Percentiles rank a stretch among this genome's conserved stretches.
phyloP scores from a whole-genome alignment of 1,284 basidiomycete genomes.

The Ceratobasidium sp. region DNA sequence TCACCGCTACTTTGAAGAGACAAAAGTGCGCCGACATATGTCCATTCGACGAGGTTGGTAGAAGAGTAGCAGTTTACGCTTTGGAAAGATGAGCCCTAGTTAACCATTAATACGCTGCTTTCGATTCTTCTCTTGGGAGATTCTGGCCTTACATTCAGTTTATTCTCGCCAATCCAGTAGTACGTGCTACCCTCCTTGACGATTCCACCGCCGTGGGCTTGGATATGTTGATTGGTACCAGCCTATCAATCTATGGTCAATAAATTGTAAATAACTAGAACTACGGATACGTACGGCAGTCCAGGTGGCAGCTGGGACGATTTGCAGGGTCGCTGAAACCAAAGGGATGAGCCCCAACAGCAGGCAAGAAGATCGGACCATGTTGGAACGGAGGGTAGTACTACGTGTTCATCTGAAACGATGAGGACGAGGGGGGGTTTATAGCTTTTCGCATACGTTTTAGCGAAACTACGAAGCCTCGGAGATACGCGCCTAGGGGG shows the following conservation, averaged over 20 bases:
- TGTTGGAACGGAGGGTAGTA: neutral
- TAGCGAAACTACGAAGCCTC: neutral
- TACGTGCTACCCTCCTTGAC: conserved; percentile 47
- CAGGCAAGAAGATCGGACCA: conserved; percentile 24
- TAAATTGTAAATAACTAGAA: neutral
- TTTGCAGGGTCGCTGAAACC: conserved; percentile 44
- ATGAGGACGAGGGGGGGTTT: neutral
- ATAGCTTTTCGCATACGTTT: neutral
- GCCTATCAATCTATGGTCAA: conserved; percentile 7
- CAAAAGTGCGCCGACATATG: conserved; percentile 47
- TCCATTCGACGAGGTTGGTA: conserved; percentile 48
- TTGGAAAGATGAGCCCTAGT: conserved; percentile 46
- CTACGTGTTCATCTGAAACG: neutral
- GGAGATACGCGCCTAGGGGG: conserved; percentile 36
- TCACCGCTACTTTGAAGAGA: conserved; percentile 46
- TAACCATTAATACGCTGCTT: neutral
- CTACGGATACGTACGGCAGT: conserved; percentile 27
- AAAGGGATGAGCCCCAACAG: conserved; percentile 10
- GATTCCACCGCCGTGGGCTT: conserved; percentile 49
- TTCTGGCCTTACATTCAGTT: conserved; percentile 42
- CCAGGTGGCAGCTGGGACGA: conserved; percentile 47
- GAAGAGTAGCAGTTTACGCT: conserved; percentile 48
- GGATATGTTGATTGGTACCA: conserved; percentile 47
- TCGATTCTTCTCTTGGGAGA: neutral
- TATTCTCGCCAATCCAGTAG: conserved; percentile 48